Percentiles rank a stretch among this genome's conserved stretches.
These are phyloP conservation scores for Takashimella koratensis DNA, from an alignment of 1,284 basidiomycete species.

Conservation along the genomic window DNA sequence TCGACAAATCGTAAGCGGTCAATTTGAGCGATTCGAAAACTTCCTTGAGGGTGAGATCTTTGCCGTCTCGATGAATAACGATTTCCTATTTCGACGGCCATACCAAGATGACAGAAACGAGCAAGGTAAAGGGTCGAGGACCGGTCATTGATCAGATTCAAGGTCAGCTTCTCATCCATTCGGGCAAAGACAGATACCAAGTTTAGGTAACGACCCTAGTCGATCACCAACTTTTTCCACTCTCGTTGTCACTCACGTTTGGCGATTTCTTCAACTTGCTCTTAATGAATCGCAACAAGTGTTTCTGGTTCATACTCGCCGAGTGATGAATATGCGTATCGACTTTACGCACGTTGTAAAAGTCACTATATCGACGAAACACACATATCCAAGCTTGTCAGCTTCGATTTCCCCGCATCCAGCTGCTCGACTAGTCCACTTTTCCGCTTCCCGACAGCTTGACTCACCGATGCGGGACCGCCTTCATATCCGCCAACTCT, in stretches of 20 bases:
- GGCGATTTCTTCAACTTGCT: constrained; percentile 65
- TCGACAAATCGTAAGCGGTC: constrained; percentile 95
- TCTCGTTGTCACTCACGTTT: constrained; percentile 40
- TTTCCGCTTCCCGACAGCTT: no score
- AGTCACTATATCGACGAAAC: constrained; percentile 81
- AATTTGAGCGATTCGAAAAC: constrained; percentile 94
- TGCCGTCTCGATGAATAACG: constrained; percentile 91
- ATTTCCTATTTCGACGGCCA: no score
- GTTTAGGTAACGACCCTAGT: no score
- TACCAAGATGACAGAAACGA: neutral
- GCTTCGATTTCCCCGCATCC: no score
- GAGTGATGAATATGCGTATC: constrained; percentile 99
- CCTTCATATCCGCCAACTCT: constrained; percentile 96
- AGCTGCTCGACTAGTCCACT: no score
- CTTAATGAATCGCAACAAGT: constrained; percentile 98
- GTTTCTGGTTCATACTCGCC: constrained; percentile 99
- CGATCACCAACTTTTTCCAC: constrained; percentile 1
- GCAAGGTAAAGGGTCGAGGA: neutral
- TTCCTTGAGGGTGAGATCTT: constrained; percentile 81
- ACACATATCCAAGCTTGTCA: no score
- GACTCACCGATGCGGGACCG: constrained; percentile 47
- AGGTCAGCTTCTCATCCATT: no score
- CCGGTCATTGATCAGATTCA: neutral
- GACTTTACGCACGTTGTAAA: constrained; percentile 97
- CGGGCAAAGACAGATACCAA: no score